Conservation (phyloP, 768 basidiomycete species). For the Kwoniella bestiolae region DNA sequence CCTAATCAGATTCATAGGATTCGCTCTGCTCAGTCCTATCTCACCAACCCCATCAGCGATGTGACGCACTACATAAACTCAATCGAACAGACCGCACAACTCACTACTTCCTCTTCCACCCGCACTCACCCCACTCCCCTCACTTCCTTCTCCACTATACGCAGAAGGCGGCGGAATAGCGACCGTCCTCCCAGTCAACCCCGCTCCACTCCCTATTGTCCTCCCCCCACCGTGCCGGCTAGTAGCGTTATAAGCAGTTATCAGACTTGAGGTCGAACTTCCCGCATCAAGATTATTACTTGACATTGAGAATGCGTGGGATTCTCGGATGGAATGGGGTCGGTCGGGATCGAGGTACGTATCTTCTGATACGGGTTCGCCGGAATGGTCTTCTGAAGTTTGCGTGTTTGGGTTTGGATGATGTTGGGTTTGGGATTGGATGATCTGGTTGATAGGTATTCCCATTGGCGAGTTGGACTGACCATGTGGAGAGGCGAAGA, state of each 20-base stretch:
- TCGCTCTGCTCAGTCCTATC: slow-evolving; percentile 19
- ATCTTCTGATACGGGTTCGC: slow-evolving; percentile 18
- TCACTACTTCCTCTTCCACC: slow-evolving; percentile 3
- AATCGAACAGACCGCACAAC: too few species aligned
- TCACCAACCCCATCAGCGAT: neutral
- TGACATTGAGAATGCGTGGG: neutral
- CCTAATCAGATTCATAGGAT: slow-evolving; percentile 19
- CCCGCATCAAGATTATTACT: neutral
- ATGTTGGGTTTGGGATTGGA: neutral
- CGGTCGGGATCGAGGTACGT: slow-evolving; percentile 7
- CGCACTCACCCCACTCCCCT: neutral
- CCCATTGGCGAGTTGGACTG: neutral
- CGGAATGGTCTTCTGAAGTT: neutral
- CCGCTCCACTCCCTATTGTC: slow-evolving; percentile 20
- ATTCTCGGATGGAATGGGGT: neutral
- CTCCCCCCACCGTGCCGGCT: neutral
- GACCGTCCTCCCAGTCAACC: slow-evolving; percentile 17
- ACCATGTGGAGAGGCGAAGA: neutral
- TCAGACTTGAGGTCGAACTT: slow-evolving; percentile 13
- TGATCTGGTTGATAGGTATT: neutral
- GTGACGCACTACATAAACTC: too few species aligned
- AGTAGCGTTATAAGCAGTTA: slow-evolving; percentile 4
- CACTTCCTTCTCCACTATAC: neutral
- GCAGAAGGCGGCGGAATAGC: slow-evolving; percentile 8
- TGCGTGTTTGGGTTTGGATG: neutral